Evolutionary conservation across 345 rosid genomes (phyloP).

Genomic region (Populus pruinosa): DNA sequence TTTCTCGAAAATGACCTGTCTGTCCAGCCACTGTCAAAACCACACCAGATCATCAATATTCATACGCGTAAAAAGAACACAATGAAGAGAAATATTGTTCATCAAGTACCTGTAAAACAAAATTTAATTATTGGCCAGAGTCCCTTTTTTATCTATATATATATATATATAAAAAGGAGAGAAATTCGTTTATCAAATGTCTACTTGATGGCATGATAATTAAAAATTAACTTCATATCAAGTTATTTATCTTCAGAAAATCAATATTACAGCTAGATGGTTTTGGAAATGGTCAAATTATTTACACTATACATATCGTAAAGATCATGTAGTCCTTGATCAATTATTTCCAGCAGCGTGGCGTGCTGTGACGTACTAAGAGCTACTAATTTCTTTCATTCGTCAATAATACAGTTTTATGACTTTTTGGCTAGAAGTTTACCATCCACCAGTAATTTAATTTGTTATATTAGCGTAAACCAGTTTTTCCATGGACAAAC

Average conservation of each 20-base stretch:
- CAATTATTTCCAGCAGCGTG: neutral
- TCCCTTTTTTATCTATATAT: neutral
- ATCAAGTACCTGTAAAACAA: neutral
- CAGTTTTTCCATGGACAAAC: neutral
- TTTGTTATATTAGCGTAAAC: no score
- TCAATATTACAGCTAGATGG: neutral
- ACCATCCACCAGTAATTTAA: neutral
- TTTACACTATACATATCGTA: neutral
- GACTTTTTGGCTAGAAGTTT: neutral
- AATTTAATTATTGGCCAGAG: neutral
- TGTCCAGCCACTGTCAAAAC: conserved; percentile 15
- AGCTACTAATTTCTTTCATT: neutral
- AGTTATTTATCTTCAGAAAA: neutral
- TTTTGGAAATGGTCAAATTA: neutral
- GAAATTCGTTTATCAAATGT: neutral
- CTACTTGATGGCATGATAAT: neutral
- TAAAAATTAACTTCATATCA: neutral
- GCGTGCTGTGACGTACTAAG: neutral
- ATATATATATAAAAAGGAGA: no score
- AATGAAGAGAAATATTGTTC: neutral
- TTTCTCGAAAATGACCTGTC: conserved; percentile 13
- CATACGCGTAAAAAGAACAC: neutral
- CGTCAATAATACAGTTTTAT: neutral
- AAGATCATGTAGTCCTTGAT: neutral
- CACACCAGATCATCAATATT: neutral